Percentiles rank a stretch among this genome's conserved stretches.
Evolutionary conservation across 2,329 filamentous ascomycete species (phyloP).

Genomic region (Triangularia setosa): DNA sequence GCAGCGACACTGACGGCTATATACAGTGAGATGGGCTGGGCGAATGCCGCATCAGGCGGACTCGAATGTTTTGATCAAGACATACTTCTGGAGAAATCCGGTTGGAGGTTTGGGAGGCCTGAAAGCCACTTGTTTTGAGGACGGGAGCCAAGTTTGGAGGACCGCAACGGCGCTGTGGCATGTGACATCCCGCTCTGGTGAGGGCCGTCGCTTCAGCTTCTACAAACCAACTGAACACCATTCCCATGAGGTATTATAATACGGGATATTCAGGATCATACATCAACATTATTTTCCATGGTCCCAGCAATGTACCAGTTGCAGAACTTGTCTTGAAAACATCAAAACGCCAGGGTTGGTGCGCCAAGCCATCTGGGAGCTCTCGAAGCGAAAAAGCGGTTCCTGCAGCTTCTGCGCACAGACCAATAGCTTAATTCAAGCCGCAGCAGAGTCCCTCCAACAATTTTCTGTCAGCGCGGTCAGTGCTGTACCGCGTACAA

Average conservation of each 20-base stretch:
- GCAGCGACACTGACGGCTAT: neutral
- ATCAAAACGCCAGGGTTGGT: neutral
- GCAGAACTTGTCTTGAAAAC: neutral
- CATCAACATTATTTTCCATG: neutral
- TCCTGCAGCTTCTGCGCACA: conserved; percentile 17
- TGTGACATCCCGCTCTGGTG: neutral
- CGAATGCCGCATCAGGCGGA: neutral
- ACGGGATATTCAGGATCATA: neutral
- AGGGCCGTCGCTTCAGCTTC: neutral
- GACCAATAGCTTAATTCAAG: conserved; percentile 21
- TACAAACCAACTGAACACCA: neutral
- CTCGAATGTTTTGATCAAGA: neutral
- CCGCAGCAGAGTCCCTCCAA: conserved; percentile 4
- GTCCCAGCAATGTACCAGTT: neutral
- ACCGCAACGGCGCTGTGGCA: neutral
- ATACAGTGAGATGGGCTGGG: conserved; percentile 4
- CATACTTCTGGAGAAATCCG: neutral
- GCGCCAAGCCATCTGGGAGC: neutral
- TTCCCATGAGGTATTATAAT: neutral
- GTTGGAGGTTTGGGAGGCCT: neutral
- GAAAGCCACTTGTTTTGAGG: neutral
- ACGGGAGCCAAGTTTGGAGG: neutral
- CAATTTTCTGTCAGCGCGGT: conserved; percentile 10
- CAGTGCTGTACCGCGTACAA: neutral
- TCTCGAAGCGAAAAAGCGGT: neutral